Base-by-base conservation (phyloP, 257 asterid species). In the Haberlea rhodopensis region DNA sequence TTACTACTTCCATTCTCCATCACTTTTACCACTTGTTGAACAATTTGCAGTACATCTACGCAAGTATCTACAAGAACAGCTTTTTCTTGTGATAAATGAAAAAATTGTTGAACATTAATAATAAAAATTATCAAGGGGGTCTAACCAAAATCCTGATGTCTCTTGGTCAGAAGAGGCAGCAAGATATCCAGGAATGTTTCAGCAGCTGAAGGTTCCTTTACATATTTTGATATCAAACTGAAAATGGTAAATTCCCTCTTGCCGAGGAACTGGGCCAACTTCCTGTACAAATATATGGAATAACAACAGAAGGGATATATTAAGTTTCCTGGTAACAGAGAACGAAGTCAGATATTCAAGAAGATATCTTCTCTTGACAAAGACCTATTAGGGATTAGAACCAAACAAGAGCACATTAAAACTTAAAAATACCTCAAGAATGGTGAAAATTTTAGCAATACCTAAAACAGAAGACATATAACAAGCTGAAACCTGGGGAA, bases 81-180 rank as follows among this genome's bases (percentile, higher is more conserved):
- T 49, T 22, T n/a, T 32, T 57, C 58, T 66, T 15, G 54, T 59
- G 48, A 57, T 26, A 53, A 64, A 31, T 23, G 26, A 62, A 60
- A 62, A 15, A 72, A 62, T 52, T 49, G 49, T 16, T 61, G 21
- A 23, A 40, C 16, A 53, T 20, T 27, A 28, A 56, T 29, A 51
- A 73, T 16, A 16, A 34, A 26, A 52, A 61, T 27, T 53, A 24
- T 69, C 60, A n/a, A 71, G 76, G n/a, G 34, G 40, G 60, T 58
- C 84, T 67, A 71, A 92, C 99, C 99, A 66, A 77, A 67, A 71
- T 80, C 71, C 72, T 58, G 82, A 34, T 81, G 78, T 81, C 58
- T 83, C 88, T 78, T 84, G 57, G 79, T 69, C 69, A 92, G 80
- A 76, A 87, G 70, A 10, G 94, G 91, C 67, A 92, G 90, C 80